Evolutionary conservation across 2,329 filamentous ascomycete genomes (phyloP).

Genomic region (Microcyclospora tardicrescens): DNA sequence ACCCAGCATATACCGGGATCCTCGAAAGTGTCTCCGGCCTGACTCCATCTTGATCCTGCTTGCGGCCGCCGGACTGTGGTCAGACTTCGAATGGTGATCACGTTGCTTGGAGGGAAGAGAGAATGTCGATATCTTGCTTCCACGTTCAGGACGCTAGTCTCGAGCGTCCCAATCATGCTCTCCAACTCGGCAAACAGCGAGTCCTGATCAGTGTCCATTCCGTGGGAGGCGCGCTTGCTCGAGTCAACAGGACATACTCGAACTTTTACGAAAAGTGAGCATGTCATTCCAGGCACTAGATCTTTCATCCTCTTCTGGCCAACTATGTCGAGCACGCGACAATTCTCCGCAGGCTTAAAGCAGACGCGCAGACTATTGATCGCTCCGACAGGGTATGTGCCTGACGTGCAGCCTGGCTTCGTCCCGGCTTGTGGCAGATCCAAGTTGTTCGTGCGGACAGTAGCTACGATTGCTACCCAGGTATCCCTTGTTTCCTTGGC

Average conservation of each 20-base stretch:
- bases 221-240: too few species aligned
- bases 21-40: too few species aligned
- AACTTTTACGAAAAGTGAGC: slow-evolving; percentile 18
- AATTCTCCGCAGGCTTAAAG: slow-evolving; percentile 16
- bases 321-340: slow-evolving; percentile 15
- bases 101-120: slow-evolving; percentile 19
- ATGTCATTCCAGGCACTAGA: slow-evolving; percentile 12
- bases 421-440: slow-evolving; percentile 7
- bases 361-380: slow-evolving; percentile 19
- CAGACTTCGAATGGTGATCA: slow-evolving; percentile 17
- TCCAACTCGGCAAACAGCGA: slow-evolving; percentile 21
- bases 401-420: slow-evolving; percentile 1
- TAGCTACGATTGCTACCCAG: slow-evolving; percentile 20
- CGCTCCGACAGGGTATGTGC: slow-evolving; percentile 5
- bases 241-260: slow-evolving; percentile 12
- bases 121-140: slow-evolving; percentile 25
- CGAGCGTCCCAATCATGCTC: slow-evolving; percentile 20
- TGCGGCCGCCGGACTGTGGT: slow-evolving; percentile 20
- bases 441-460: slow-evolving; percentile 9
- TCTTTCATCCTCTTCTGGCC: slow-evolving; percentile 18
- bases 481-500: slow-evolving; percentile 11
- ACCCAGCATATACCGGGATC: too few species aligned
- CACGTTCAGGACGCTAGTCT: slow-evolving; percentile 19
- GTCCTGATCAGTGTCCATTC: slow-evolving; percentile 10
- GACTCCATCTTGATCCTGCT: slow-evolving; percentile 22